Evolutionary conservation across 2,329 filamentous ascomycete species (phyloP).

Genomic region (Kalaharituber pfeilii): DNA sequence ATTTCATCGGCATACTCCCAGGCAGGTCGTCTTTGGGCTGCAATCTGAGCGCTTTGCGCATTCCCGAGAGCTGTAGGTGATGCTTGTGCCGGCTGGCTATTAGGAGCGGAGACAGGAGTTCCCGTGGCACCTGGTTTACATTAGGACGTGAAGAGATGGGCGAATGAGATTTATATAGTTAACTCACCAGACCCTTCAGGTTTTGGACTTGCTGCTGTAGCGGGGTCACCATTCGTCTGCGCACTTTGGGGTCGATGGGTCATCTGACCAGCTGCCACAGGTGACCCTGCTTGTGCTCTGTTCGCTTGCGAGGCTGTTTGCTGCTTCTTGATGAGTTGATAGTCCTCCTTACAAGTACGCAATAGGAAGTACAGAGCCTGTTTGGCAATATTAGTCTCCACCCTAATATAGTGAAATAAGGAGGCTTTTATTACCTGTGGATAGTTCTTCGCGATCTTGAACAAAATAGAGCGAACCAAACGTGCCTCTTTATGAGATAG

Average conservation of each 20-base stretch:
- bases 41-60: slow-evolving; percentile 18
- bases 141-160: neutral
- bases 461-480: slow-evolving; percentile 67
- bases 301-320: slow-evolving; percentile 50
- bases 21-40: slow-evolving; percentile 52
- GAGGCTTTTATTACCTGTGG: slow-evolving; percentile 42
- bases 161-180: neutral
- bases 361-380: slow-evolving; percentile 80
- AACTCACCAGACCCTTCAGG: neutral
- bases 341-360: slow-evolving; percentile 82
- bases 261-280: slow-evolving; percentile 32
- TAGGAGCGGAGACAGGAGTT: slow-evolving; percentile 14
- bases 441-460: slow-evolving; percentile 88
- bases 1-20: slow-evolving; percentile 97
- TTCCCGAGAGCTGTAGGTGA: slow-evolving; percentile 22
- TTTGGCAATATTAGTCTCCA: neutral
- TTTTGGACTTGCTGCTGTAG: slow-evolving; percentile 20
- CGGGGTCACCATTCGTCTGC: slow-evolving; percentile 26
- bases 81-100: slow-evolving; percentile 24
- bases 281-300: slow-evolving; percentile 42
- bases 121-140: slow-evolving; percentile 6
- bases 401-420: neutral
- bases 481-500: slow-evolving; percentile 80
- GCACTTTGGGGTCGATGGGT: slow-evolving; percentile 10
- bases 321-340: slow-evolving; percentile 76